phyloP scores from a whole-genome alignment of 1,284 basidiomycete species.

The Tylopilus orsonianus region DNA sequence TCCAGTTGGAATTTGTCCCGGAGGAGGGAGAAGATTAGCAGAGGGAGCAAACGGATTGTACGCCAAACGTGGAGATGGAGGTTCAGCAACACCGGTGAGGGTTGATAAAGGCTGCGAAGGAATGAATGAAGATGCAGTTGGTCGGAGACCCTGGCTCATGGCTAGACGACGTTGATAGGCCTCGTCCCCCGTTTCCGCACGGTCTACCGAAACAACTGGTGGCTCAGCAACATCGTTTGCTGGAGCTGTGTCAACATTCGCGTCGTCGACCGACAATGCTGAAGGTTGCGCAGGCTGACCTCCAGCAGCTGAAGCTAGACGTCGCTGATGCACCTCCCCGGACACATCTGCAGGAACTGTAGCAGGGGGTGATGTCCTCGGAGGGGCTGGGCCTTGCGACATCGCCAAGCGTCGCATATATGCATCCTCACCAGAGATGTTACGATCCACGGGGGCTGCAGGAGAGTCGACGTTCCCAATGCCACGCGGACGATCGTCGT shows the following conservation, averaged over 20 bases:
- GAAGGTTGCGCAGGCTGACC: constrained; percentile 24
- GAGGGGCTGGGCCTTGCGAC: constrained; percentile 35
- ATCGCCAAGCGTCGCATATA: constrained; percentile 56
- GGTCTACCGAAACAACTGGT: constrained; percentile 25
- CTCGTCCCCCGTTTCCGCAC: constrained; percentile 62
- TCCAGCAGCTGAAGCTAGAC: constrained; percentile 50
- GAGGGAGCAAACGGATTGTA: constrained; percentile 70
- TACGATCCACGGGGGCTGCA: constrained; percentile 29
- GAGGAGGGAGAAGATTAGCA: constrained; percentile 53
- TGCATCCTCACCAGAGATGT: constrained; percentile 57
- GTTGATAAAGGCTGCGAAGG: constrained; percentile 15
- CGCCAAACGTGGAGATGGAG: constrained; percentile 48
- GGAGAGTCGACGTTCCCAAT: constrained; percentile 30
- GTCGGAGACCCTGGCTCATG: constrained; percentile 43
- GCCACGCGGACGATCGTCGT: constrained; percentile 44
- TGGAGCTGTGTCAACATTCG: constrained; percentile 22
- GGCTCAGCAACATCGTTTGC: constrained; percentile 11
- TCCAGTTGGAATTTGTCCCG: constrained; percentile 45
- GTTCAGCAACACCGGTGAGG: constrained; percentile 26
- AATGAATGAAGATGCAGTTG: constrained; percentile 22
- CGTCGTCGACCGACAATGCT: constrained; percentile 5
- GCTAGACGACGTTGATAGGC: constrained; percentile 64
- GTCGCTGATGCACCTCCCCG: constrained; percentile 63
- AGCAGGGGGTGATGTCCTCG: constrained; percentile 24
- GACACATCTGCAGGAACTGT: constrained; percentile 40